phyloP scores from a whole-genome alignment of 2,329 filamentous ascomycete genomes.

The Apiospora hydei region DNA sequence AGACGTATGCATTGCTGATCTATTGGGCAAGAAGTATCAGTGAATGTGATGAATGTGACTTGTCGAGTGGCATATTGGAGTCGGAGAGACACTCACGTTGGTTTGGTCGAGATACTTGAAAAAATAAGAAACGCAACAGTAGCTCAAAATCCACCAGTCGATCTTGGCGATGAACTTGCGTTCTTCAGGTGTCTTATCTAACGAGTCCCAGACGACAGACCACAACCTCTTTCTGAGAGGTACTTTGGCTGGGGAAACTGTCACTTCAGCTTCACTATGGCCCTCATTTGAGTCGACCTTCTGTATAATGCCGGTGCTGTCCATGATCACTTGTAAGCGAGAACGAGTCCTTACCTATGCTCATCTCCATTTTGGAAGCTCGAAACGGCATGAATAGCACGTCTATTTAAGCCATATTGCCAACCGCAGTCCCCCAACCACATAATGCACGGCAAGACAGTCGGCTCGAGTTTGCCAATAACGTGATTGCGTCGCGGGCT shows the following conservation, averaged over 20 bases:
- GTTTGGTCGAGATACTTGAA: conserved; percentile 11
- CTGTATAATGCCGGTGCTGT: background rate
- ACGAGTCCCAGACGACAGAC: conserved; percentile 1
- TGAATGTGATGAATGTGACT: fast-evolving
- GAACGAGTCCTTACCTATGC: background rate
- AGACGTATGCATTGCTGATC: conserved; percentile 41
- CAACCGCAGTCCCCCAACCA: background rate
- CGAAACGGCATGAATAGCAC: background rate
- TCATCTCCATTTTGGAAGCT: background rate
- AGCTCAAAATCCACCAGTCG: conserved; percentile 7
- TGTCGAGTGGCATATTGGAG: background rate
- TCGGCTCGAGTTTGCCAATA: background rate
- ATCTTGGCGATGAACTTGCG: conserved; percentile 26
- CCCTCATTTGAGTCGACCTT: background rate
- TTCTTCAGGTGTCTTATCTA: conserved; percentile 15
- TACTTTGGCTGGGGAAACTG: background rate
- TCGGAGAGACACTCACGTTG: background rate
- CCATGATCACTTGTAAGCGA: background rate
- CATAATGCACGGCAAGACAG: background rate
- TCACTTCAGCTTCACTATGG: background rate
- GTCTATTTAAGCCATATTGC: background rate
- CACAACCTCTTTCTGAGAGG: background rate
- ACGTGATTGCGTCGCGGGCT: background rate
- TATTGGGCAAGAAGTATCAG: background rate
- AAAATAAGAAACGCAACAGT: background rate